Percentiles rank a stretch among this genome's conserved stretches.
Conservation (phyloP, 306 rosid genomes). For the Styphnolobium japonicum region DNA sequence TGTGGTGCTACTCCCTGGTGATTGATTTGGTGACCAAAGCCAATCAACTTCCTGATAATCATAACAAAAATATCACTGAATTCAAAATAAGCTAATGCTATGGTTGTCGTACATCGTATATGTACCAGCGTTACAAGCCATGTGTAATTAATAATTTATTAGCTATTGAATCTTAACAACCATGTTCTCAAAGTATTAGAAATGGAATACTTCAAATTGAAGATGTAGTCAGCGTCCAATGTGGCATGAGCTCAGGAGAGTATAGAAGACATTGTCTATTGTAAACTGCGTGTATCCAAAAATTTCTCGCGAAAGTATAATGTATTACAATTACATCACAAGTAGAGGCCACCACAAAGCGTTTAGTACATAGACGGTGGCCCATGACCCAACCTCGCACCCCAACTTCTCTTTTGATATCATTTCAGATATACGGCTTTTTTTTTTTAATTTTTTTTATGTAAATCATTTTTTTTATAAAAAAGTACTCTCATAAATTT, state of each 20-base stretch:
- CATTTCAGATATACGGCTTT: no score
- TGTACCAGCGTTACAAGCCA: not conserved
- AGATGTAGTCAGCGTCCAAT: not conserved
- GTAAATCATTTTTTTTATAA: no score
- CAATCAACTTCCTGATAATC: not conserved
- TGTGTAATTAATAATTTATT: not conserved
- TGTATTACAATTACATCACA: not conserved
- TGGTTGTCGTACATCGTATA: not conserved
- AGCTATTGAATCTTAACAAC: not conserved
- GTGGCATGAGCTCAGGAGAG: not conserved
- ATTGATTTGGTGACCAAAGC: not conserved
- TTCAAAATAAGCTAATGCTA: not conserved
- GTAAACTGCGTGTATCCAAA: no score
- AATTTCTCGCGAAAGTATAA: no score
- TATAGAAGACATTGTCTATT: no score
- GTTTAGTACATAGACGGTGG: not conserved
- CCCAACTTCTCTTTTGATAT: no score
- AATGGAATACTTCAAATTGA: not conserved
- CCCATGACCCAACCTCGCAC: not conserved
- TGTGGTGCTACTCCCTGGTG: not conserved
- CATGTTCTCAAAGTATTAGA: no score
- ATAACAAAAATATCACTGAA: no score
- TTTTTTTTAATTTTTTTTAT: no score
- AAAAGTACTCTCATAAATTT: no score
- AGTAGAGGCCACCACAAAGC: not conserved